phyloP scores from a whole-genome alignment of 768 basidiomycete genomes.

The Termitomyces sp. region DNA sequence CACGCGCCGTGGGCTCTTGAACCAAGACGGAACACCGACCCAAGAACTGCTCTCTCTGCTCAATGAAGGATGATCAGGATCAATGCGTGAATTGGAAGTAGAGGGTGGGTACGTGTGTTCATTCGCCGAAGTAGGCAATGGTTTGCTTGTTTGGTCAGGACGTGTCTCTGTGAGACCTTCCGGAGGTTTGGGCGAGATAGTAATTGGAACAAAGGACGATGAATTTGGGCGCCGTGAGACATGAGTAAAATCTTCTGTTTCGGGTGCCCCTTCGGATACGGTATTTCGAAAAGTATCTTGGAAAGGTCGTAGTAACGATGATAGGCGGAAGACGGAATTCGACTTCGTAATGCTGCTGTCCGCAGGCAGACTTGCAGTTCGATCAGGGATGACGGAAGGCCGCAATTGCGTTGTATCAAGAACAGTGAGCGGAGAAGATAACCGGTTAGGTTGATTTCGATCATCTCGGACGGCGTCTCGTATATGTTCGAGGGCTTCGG shows the following conservation, averaged over 20 bases:
- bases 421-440: constrained; percentile 28
- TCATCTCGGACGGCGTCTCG: constrained; percentile 65
- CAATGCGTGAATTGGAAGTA: constrained; percentile 41
- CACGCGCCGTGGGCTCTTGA: constrained; percentile 44
- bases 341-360: constrained; percentile 26
- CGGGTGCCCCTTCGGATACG: constrained; percentile 26
- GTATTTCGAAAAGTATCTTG: constrained; percentile 24
- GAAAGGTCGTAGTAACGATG: constrained; percentile 64
- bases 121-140: constrained; percentile 18
- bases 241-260: constrained; percentile 66
- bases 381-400: constrained; percentile 29
- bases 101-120: constrained; percentile 83
- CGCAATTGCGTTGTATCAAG: constrained; percentile 58
- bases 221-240: constrained; percentile 51
- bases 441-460: constrained; percentile 31
- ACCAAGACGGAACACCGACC: constrained; percentile 73
- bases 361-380: constrained; percentile 31
- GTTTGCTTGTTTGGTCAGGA: constrained; percentile 10
- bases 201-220: constrained; percentile 57
- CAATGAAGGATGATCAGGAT: constrained; percentile 42
- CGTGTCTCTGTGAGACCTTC: constrained; percentile 9
- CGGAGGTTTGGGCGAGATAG: constrained; percentile 32
- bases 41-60: constrained; percentile 49
- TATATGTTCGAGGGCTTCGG: constrained; percentile 75
- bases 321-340: constrained; percentile 53